These are phyloP conservation scores for Aspergillus olivimuriae DNA, from an alignment of 495 filamentous ascomycete species.

Conservation along the genomic window DNA sequence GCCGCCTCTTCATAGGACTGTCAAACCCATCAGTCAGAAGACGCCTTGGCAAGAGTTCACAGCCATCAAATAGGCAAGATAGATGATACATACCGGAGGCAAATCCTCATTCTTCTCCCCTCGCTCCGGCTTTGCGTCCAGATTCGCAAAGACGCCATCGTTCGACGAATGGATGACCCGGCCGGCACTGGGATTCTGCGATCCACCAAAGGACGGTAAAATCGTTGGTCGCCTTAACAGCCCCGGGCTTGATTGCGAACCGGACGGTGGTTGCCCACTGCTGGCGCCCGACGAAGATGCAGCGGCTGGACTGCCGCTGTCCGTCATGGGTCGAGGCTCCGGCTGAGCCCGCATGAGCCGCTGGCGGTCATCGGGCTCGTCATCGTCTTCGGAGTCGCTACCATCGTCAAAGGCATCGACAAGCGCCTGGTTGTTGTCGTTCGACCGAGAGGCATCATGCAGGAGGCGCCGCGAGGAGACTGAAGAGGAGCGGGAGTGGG, in stretches of 20 bases:
- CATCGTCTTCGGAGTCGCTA: constrained; percentile 65
- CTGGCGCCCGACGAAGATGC: constrained; percentile 36
- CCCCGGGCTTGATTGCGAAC: constrained; percentile 14
- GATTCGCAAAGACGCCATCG: constrained; percentile 94
- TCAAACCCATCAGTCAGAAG: too few relatives aligned
- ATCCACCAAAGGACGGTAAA: constrained; percentile 38
- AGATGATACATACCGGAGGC: constrained; percentile 68
- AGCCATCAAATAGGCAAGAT: constrained; percentile 1
- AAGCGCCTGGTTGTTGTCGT: constrained; percentile 65
- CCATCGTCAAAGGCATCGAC: constrained; percentile 83
- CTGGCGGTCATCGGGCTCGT: constrained; percentile 74
- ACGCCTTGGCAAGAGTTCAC: too few relatives aligned
- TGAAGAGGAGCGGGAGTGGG: constrained; percentile 75
- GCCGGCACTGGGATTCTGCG: constrained; percentile 30
- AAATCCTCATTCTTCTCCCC: constrained; percentile 77
- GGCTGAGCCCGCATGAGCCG: constrained; percentile 72
- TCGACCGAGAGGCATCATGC: constrained; percentile 44
- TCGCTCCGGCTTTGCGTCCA: constrained; percentile 83
- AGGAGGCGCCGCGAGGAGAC: constrained; percentile 52
- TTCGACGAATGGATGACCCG: constrained; percentile 54
- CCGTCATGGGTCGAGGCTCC: constrained; percentile 25
- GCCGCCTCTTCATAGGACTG: constrained; percentile 98
- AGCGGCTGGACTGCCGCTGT: constrained; percentile 18
- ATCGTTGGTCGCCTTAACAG: constrained; percentile 46
- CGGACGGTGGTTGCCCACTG: constrained; percentile 18